phyloP scores from a whole-genome alignment of 495 filamentous ascomycete species.

The Cercophora sp. region DNA sequence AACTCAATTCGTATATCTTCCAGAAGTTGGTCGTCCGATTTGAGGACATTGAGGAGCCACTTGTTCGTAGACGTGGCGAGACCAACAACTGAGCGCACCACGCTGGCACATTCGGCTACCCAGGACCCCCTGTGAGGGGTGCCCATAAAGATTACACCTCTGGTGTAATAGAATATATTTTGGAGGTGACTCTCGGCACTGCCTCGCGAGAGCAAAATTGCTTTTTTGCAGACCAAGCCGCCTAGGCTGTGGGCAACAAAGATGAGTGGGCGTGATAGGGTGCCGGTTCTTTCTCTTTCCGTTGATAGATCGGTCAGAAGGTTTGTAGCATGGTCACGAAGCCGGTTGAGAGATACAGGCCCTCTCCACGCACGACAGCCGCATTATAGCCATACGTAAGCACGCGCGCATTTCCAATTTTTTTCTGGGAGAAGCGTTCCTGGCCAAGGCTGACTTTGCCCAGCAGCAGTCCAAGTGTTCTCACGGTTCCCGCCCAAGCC shows the following conservation, averaged over 20 bases:
- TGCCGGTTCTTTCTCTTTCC: not conserved
- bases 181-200: conserved; percentile 19
- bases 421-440: conserved; percentile 19
- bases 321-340: conserved; percentile 18
- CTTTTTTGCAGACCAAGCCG: conserved; percentile 40
- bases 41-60: conserved; percentile 15
- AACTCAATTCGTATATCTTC: conserved; percentile 31
- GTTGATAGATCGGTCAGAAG: conserved; percentile 13
- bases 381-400: conserved; percentile 26
- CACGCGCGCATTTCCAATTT: conserved; percentile 20
- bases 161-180: conserved; percentile 24
- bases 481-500: not conserved
- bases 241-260: conserved; percentile 33
- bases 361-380: not conserved
- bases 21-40: conserved; percentile 17
- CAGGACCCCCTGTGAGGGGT: conserved; percentile 36
- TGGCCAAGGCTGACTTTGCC: conserved; percentile 6
- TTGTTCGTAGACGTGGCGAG: conserved; percentile 20
- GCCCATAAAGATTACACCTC: conserved; percentile 39
- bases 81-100: conserved; percentile 5
- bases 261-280: conserved; percentile 18
- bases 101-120: conserved; percentile 25
- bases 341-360: conserved; percentile 5
- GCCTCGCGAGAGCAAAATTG: conserved; percentile 9
- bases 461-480: not conserved